A percentile compares a stretch with the other conserved stretches of the same genome.
Conservation (phyloP, 2,329 filamentous ascomycete species). For the Didymella glomerata region DNA sequence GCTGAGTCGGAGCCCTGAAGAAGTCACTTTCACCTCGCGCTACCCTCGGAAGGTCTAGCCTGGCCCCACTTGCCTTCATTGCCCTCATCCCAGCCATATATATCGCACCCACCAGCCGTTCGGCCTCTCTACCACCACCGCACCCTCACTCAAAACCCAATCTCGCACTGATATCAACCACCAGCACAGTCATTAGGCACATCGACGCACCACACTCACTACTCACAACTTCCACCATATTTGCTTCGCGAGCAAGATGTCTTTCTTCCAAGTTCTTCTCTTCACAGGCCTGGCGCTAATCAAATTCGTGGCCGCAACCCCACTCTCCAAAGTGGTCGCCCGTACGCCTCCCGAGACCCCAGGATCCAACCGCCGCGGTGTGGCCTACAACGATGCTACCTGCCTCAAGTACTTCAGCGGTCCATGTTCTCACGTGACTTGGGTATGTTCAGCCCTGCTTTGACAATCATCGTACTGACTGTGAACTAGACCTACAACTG, state of each 20-base stretch:
- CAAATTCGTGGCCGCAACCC: neutral
- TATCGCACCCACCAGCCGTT: neutral
- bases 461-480: neutral
- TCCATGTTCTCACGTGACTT: slow-evolving; percentile 56
- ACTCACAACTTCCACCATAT: neutral
- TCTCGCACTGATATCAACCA: no score
- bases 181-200: neutral
- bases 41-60: neutral
- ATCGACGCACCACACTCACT: neutral
- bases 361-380: slow-evolving; percentile 59
- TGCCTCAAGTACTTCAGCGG: slow-evolving; percentile 61
- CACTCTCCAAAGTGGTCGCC: neutral
- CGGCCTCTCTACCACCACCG: neutral
- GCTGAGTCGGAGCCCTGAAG: neutral
- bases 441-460: slow-evolving; percentile 47
- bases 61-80: neutral
- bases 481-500: slow-evolving; percentile 67
- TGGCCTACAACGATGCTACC: slow-evolving; percentile 68
- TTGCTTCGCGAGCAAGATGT: neutral
- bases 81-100: neutral
- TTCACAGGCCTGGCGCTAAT: neutral
- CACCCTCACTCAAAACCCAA: neutral
- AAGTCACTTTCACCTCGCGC: neutral
- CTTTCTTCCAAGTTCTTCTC: neutral
- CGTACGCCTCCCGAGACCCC: slow-evolving; percentile 50